Evolutionary conservation across 345 rosid genomes (phyloP).

Genomic region (Populus tremula): DNA sequence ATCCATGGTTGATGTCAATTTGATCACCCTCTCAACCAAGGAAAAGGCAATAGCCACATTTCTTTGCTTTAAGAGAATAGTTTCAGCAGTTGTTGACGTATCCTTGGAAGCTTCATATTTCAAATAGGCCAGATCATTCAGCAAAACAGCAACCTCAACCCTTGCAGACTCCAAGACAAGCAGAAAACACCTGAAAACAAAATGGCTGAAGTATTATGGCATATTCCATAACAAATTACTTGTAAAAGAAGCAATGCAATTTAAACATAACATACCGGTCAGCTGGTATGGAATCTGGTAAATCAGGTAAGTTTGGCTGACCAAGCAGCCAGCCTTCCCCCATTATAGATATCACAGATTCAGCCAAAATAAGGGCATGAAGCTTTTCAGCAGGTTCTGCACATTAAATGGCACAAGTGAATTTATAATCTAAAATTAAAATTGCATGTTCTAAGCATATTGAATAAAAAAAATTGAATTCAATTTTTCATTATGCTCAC

Average conservation of each 20-base stretch:
- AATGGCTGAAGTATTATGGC: neutral
- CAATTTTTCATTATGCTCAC: no score
- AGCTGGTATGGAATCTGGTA: slow-evolving; percentile 50
- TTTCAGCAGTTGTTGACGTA: slow-evolving; percentile 48
- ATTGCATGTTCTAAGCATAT: neutral
- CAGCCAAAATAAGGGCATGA: slow-evolving; percentile 80
- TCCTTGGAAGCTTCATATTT: slow-evolving; percentile 74
- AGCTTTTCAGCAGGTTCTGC: slow-evolving; percentile 81
- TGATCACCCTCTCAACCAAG: slow-evolving; percentile 79
- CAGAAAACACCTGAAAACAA: slow-evolving; percentile 67
- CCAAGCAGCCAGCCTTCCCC: slow-evolving; percentile 77
- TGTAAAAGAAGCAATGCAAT: neutral
- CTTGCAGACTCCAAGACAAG: slow-evolving; percentile 80
- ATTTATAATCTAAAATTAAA: slow-evolving; percentile 18
- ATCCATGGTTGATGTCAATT: slow-evolving; percentile 44
- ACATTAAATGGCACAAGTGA: slow-evolving; percentile 17
- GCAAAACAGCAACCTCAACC: slow-evolving; percentile 81
- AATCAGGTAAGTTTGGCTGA: slow-evolving; percentile 46
- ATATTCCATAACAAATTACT: neutral
- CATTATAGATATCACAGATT: slow-evolving; percentile 54
- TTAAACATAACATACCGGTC: slow-evolving; percentile 44
- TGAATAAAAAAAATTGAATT: no score
- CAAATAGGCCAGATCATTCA: slow-evolving; percentile 76
- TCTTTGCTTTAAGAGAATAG: slow-evolving; percentile 52
- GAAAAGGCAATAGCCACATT: slow-evolving; percentile 65